Conservation (phyloP, 805 yeast species). For the Ogataea salicorniae region DNA sequence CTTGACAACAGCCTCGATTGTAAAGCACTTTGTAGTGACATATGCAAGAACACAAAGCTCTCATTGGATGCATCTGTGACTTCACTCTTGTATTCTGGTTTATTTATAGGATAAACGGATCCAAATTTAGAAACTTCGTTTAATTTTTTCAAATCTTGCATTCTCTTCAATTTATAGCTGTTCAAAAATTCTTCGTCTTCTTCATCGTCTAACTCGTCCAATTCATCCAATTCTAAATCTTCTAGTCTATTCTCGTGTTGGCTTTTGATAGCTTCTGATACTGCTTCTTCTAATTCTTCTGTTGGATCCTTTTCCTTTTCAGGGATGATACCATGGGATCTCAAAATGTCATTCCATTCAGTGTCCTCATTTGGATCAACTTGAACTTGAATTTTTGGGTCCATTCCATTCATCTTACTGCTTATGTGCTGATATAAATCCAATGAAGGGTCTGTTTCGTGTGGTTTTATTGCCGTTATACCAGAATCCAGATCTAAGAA, state of each 20-base stretch:
- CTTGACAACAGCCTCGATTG: conserved; percentile 71
- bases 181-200: conserved; percentile 90
- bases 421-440: neutral
- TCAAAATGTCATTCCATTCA: conserved; percentile 95
- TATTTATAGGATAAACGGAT: conserved; percentile 66
- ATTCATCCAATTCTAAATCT: conserved; percentile 67
- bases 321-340: conserved; percentile 89
- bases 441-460: neutral
- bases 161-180: conserved; percentile 67
- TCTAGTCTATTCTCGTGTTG: conserved; percentile 85
- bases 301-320: conserved; percentile 87
- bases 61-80: conserved; percentile 76
- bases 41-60: conserved; percentile 67
- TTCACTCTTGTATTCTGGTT: conserved; percentile 83
- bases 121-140: conserved; percentile 62
- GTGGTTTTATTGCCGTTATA: no score
- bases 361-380: conserved; percentile 96
- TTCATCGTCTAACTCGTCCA: conserved; percentile 85
- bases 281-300: conserved; percentile 77
- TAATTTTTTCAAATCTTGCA: conserved; percentile 65
- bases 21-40: conserved; percentile 60
- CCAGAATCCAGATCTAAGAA: no score
- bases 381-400: conserved; percentile 70
- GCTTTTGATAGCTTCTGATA: conserved; percentile 71
- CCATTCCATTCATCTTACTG: conserved; percentile 20